Evolutionary conservation across 78 protist genomes (phyloP), one percentile per base, ranked within the genome.

Genomic region (Dictyostelium firmibasis): DNA sequence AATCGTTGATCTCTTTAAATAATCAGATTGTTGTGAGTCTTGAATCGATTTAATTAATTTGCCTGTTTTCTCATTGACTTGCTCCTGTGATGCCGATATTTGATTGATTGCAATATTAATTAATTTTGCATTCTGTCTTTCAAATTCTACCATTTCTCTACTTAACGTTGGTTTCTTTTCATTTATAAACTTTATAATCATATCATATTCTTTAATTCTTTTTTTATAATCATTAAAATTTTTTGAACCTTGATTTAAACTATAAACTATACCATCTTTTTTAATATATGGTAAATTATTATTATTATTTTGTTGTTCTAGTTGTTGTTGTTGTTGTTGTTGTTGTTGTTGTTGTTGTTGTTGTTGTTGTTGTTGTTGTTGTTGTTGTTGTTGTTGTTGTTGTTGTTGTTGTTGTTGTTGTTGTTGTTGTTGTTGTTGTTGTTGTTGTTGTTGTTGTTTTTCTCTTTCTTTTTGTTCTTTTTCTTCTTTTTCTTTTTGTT

Each of bases 21-120:
- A 35, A n/a, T 33, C 31, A 11, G 29, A 16, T 27, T 38, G 38
- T 64, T 31, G 20, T 38, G 25, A n/a, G 14, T n/a, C 10, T 64
- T 14, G 23, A 23, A 36, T 23, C 13, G 27, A 27, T 25, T 64
- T 64, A 25, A 27, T 25, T 23, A 83, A 18, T n/a, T 23, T 14
- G 9, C 23, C 41, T 2, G 64, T 23, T 60, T 83, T 83, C 7
- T 33, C 31, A 4, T 14, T 11, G 8, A 67, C 60, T 25, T n/a
- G 33, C 14, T 20, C 20, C 18, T 14, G 25, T 25, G 53, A 29
- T 5, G 60, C 53, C 13, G 81, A 64, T 4, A 64, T 60, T 41
- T 83, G 88, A 67, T 83, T 60, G 2, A 83, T 64, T 29, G n/a
- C n/a, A 10, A 64, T 23, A 41, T 83, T 83, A 2, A 83, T 83